Percentiles rank a stretch among this genome's conserved stretches.
phyloP scores from a whole-genome alignment of 1,139 yeast genomes.

The Lodderomyces parapsilosis region DNA sequence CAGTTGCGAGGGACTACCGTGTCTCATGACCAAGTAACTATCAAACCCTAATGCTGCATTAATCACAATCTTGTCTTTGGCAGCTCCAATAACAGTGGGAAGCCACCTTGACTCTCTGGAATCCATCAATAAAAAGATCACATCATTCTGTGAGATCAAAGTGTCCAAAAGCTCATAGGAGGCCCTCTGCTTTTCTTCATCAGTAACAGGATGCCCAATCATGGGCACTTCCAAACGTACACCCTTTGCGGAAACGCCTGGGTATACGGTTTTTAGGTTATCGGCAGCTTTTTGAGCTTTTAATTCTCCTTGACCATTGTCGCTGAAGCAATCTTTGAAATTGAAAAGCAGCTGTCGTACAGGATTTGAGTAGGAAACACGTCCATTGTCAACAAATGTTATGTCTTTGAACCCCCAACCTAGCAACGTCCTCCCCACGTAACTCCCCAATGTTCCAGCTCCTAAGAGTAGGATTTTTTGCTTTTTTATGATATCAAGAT shows the following conservation, averaged over 20 bases:
- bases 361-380: constrained; percentile 88
- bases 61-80: constrained; percentile 67
- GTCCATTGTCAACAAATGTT: constrained; percentile 87
- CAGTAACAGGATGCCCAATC: constrained; percentile 85
- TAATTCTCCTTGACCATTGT: constrained; percentile 53
- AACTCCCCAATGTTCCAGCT: constrained; percentile 94
- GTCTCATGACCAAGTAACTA: constrained; percentile 89
- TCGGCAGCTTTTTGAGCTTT: constrained; percentile 81
- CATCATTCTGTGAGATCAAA: constrained; percentile 71
- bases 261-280: constrained; percentile 69
- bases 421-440: constrained; percentile 77
- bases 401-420: constrained; percentile 93
- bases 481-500: constrained; percentile 60
- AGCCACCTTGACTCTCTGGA: constrained; percentile 96
- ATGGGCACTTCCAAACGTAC: constrained; percentile 76
- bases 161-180: constrained; percentile 53
- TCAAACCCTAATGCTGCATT: constrained; percentile 97
- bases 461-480: constrained; percentile 80
- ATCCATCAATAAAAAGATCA: constrained; percentile 79
- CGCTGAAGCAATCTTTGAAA: constrained; percentile 72
- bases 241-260: constrained; percentile 69
- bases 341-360: constrained; percentile 87
- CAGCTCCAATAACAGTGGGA: constrained; percentile 79
- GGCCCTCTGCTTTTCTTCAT: constrained; percentile 46
- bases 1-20: constrained; percentile 49